A percentile compares a stretch with the other conserved stretches of the same genome.
Evolutionary conservation across 352 stramenopile species (phyloP).

Genomic region (Phytophthora cryptogea): DNA sequence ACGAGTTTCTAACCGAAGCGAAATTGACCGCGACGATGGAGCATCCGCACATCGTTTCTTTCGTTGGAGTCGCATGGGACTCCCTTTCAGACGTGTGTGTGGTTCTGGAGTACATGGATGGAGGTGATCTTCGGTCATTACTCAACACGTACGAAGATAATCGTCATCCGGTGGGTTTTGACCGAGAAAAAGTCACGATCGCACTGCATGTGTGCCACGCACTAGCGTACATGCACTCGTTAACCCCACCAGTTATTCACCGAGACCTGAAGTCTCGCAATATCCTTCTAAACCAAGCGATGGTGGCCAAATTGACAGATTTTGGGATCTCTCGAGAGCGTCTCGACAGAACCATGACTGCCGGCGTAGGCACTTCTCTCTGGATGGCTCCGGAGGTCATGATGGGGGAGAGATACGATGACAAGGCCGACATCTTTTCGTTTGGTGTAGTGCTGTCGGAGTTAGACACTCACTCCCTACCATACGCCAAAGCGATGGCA

Average conservation of each 20-base stretch:
- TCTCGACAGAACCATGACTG: conserved; percentile 6
- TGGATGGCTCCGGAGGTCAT: too few species aligned
- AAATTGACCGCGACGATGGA: conserved; percentile 28
- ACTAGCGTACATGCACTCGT: conserved; percentile 37
- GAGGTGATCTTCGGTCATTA: conserved; percentile 44
- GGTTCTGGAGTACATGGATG: conserved; percentile 52
- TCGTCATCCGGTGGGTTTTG: conserved; percentile 10
- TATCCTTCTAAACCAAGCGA: conserved; percentile 33
- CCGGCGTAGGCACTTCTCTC: neutral
- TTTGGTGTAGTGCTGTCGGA: conserved; percentile 10
- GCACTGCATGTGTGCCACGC: conserved; percentile 15
- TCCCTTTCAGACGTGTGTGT: conserved; percentile 41
- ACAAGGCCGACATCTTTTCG: conserved; percentile 9
- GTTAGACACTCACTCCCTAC: conserved; percentile 8
- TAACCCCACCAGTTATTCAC: conserved; percentile 30
- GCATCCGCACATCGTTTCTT: conserved; percentile 47
- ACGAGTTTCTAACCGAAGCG: conserved; percentile 26
- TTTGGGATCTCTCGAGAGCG: conserved; percentile 51
- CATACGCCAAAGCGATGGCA: neutral
- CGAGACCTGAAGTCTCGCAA: conserved; percentile 35
- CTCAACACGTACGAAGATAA: conserved; percentile 10
- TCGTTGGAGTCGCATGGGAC: conserved; percentile 55
- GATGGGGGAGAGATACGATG: conserved; percentile 4
- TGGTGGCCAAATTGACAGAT: conserved; percentile 49
- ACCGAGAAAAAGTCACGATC: conserved; percentile 14